Conservation (phyloP, 345 rosid species). For the Eucalyptus tenuipes region DNA sequence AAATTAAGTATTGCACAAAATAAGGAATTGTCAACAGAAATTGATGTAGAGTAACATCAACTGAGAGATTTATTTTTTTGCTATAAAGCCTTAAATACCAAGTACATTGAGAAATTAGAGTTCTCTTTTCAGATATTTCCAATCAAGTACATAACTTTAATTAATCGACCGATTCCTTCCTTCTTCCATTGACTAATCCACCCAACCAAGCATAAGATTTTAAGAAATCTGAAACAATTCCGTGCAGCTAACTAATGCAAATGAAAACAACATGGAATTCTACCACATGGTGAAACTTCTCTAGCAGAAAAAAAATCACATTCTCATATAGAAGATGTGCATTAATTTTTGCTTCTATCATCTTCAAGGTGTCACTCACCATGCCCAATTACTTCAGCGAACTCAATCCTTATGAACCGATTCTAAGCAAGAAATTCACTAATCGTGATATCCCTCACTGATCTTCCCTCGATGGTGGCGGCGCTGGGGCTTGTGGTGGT, state of each 20-base stretch:
- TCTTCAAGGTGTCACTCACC: not conserved
- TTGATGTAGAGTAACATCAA: not conserved
- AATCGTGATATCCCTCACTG: not conserved
- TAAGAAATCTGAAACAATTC: not conserved
- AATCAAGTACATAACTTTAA: not conserved
- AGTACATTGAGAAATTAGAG: not conserved
- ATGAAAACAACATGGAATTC: not conserved
- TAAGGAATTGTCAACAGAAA: not conserved
- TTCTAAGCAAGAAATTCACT: not conserved
- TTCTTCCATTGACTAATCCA: not conserved
- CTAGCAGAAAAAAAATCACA: not conserved
- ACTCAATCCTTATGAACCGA: not conserved
- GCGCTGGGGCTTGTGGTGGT: constrained; percentile 22
- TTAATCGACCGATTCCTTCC: not conserved
- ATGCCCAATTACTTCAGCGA: not conserved
- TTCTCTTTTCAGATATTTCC: not conserved
- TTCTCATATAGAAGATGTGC: not conserved
- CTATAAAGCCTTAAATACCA: not conserved
- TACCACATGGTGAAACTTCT: not conserved
- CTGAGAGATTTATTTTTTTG: not conserved
- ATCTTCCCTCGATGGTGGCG: constrained; percentile 9
- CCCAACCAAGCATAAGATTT: not conserved
- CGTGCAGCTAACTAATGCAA: not conserved
- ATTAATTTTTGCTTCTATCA: not conserved
- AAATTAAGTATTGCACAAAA: not conserved